These are phyloP conservation scores for Ustilago cynodontis DNA, from an alignment of 1,284 basidiomycete species.

Conservation along the genomic window DNA sequence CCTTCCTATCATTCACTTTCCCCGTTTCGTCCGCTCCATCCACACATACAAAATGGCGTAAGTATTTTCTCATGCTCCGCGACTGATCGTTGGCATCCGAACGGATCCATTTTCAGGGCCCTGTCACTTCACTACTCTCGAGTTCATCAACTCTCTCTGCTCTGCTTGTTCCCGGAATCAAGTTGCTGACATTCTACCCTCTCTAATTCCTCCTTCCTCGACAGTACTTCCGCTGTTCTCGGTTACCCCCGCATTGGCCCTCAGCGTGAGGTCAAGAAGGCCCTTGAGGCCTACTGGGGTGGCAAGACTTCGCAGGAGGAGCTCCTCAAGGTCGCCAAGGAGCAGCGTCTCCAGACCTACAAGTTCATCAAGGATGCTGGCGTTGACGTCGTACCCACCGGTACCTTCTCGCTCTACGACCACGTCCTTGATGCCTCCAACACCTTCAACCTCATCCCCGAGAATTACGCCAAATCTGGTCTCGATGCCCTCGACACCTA, in stretches of 20 bases:
- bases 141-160: background rate
- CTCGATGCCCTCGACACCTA: conserved; percentile 93
- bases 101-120: background rate
- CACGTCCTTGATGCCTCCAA: conserved; percentile 98
- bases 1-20: conserved; percentile 16
- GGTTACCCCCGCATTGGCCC: conserved; percentile 98
- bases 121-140: background rate
- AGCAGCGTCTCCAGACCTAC: conserved; percentile 92
- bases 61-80: conserved; percentile 5
- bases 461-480: conserved; percentile 89
- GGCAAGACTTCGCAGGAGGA: conserved; percentile 91
- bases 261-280: conserved; percentile 98
- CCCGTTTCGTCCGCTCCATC: conserved; percentile 19
- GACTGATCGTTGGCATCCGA: background rate
- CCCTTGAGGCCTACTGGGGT: conserved; percentile 84
- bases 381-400: conserved; percentile 92
- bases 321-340: conserved; percentile 87
- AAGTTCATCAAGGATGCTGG: conserved; percentile 86
- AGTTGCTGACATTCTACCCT: conserved; percentile 1
- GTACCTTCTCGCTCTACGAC: conserved; percentile 98
- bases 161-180: background rate
- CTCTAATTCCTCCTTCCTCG: background rate
- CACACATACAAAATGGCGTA: conserved; percentile 46
- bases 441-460: conserved; percentile 96
- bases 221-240: conserved; percentile 72